Percentiles rank a stretch among this genome's conserved stretches.
Conservation (phyloP, 306 rosid genomes). For the Malus asiatica region DNA sequence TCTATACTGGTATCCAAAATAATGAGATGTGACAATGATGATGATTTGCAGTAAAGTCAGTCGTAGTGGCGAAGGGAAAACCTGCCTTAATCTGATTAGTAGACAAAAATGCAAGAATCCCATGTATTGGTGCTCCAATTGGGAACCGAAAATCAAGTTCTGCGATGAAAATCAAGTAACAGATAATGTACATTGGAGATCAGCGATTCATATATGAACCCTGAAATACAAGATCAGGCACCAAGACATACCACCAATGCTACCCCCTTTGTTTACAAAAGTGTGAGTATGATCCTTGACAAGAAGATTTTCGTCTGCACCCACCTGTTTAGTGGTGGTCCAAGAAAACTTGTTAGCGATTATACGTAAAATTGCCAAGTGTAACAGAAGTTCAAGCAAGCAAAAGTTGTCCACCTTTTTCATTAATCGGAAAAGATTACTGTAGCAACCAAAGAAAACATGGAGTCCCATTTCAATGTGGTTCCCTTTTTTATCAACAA, state of each 20-base stretch:
- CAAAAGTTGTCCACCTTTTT: slow-evolving; percentile 57
- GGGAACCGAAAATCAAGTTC: slow-evolving; percentile 98
- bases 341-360: slow-evolving; percentile 7
- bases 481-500: slow-evolving; percentile 83
- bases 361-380: not conserved
- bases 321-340: slow-evolving; percentile 50
- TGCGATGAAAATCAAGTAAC: slow-evolving; percentile 38
- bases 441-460: slow-evolving; percentile 96
- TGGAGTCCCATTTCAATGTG: slow-evolving; percentile 99
- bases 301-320: slow-evolving; percentile 79
- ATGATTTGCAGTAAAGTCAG: slow-evolving; percentile 2
- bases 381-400: slow-evolving; percentile 3
- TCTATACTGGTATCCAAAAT: not conserved
- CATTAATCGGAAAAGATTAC: slow-evolving; percentile 91
- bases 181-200: slow-evolving; percentile 2
- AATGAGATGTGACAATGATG: not conserved
- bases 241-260: slow-evolving; percentile 71
- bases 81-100: slow-evolving; percentile 88
- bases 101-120: slow-evolving; percentile 83
- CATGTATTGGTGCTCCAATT: slow-evolving; percentile 88
- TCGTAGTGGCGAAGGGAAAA: not conserved
- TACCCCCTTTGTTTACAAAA: slow-evolving; percentile 90
- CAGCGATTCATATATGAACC: not conserved
- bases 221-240: slow-evolving; percentile 11
- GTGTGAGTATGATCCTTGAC: slow-evolving; percentile 96